A percentile compares a stretch with the other conserved stretches of the same genome.
These are phyloP conservation scores for Orbilia quercus DNA, from an alignment of 2,329 filamentous ascomycete species.

Conservation along the genomic window DNA sequence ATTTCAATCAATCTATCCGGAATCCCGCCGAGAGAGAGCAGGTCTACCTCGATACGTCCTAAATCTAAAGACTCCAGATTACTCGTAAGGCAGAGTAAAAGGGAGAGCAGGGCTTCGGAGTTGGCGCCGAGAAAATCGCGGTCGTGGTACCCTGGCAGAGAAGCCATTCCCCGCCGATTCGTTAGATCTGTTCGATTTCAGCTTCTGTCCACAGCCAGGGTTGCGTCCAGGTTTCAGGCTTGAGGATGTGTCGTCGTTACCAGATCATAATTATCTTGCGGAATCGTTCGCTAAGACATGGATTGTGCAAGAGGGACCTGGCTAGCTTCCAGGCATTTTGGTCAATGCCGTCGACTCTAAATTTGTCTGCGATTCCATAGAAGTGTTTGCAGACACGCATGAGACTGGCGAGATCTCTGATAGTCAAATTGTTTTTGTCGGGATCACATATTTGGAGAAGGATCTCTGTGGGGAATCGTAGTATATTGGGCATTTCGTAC, in stretches of 20 bases:
- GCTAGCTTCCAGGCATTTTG: background rate
- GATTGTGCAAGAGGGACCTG: background rate
- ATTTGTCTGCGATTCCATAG: background rate
- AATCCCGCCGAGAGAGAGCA: no score
- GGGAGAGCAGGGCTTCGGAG: constrained; percentile 10
- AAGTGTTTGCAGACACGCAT: constrained; percentile 1
- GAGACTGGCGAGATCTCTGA: background rate
- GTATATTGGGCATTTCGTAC: no score
- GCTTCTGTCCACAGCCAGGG: constrained; percentile 5
- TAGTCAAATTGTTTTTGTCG: background rate
- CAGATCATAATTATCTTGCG: background rate
- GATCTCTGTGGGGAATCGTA: background rate
- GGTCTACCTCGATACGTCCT: background rate
- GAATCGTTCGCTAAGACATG: background rate
- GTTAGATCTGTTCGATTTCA: background rate
- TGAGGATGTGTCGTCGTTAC: background rate
- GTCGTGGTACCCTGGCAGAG: background rate
- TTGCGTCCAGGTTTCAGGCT: background rate
- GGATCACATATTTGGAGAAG: constrained; percentile 1
- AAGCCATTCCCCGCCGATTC: background rate
- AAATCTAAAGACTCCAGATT: constrained; percentile 5
- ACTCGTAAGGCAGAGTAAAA: background rate
- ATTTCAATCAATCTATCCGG: no score
- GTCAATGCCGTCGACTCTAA: background rate
- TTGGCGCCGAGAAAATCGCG: constrained; percentile 1